Percentiles rank a stretch among this genome's conserved stretches.
Conservation (phyloP, 371 early-diverging fungal genomes). For the Circinella minor region DNA sequence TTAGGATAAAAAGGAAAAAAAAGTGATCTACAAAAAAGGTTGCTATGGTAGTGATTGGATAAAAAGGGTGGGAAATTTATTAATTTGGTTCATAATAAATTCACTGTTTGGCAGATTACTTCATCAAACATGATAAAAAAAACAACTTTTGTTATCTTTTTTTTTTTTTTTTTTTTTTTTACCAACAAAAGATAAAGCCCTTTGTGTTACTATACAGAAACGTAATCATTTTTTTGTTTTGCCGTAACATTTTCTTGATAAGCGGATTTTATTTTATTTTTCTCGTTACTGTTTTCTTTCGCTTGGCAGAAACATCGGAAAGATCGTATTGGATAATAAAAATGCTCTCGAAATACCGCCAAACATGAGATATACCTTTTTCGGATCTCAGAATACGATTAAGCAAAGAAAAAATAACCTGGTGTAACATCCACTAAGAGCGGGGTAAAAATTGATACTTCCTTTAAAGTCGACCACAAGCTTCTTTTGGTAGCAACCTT, state of each 20-base stretch:
- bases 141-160: too few relatives aligned
- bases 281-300: neutral
- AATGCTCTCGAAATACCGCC: neutral
- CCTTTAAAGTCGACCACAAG: neutral
- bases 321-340: neutral
- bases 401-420: neutral
- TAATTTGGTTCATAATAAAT: neutral
- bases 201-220: too few relatives aligned
- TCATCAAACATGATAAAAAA: neutral
- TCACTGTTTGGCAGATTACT: neutral
- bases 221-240: too few relatives aligned
- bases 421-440: neutral
- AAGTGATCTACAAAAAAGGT: too few relatives aligned
- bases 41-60: too few relatives aligned
- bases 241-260: neutral
- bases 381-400: neutral
- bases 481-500: neutral
- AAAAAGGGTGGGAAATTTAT: too few relatives aligned
- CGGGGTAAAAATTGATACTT: neutral
- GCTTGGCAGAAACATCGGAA: slow-evolving; percentile 2
- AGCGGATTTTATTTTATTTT: neutral
- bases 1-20: too few relatives aligned
- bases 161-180: too few relatives aligned
- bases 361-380: slow-evolving; percentile 5
- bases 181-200: too few relatives aligned